Conservation (phyloP, 2,329 filamentous ascomycete species). For the Fonsecaea erecta region DNA sequence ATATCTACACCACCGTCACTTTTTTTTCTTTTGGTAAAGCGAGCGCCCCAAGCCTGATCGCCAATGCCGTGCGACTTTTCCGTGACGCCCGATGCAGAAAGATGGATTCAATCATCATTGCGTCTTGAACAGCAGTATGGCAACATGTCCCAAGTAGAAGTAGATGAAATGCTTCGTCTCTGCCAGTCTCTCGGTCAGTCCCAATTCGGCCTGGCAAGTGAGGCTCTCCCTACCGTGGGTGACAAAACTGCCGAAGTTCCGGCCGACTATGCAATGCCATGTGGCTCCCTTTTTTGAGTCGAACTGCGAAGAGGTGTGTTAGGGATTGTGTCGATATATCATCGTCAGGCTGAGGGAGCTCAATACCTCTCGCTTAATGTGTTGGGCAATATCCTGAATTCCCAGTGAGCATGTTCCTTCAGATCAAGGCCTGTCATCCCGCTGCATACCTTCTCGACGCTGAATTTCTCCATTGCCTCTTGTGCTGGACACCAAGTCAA, state of each 20-base stretch:
- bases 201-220: not conserved
- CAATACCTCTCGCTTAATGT: constrained; percentile 86
- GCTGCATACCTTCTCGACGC: constrained; percentile 70
- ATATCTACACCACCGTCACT: not conserved
- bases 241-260: constrained; percentile 99
- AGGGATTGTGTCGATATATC: constrained; percentile 35
- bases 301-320: constrained; percentile 66
- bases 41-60: not conserved
- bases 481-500: constrained; percentile 57
- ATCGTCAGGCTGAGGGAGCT: constrained; percentile 12
- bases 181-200: constrained; percentile 48
- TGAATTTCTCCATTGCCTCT: constrained; percentile 73
- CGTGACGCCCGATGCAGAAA: constrained; percentile 1
- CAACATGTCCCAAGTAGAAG: constrained; percentile 98
- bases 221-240: constrained; percentile 76
- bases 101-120: constrained; percentile 62
- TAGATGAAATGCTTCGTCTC: constrained; percentile 99
- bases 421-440: not conserved
- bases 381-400: constrained; percentile 89
- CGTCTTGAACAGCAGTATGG: constrained; percentile 98
- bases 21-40: not conserved
- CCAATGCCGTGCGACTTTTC: not conserved
- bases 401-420: constrained; percentile 11
- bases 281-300: constrained; percentile 96
- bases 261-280: constrained; percentile 98